Percentiles rank a stretch among this genome's conserved stretches.
Conservation (phyloP, 345 rosid species). For the Jatropha curcas region DNA sequence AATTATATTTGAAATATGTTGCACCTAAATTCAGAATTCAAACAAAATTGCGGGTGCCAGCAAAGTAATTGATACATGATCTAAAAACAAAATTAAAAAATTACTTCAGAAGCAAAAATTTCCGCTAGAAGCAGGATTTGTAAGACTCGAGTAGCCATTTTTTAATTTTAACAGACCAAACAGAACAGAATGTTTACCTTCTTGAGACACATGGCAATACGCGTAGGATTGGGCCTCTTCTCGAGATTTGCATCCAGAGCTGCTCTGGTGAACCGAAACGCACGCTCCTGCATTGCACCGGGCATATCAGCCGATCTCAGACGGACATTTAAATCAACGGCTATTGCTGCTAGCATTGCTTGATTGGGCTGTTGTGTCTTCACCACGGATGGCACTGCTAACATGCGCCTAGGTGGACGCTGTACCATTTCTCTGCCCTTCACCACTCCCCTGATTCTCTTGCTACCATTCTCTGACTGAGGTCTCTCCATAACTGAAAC, state of each 20-base stretch:
- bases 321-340: slow-evolving; percentile 46
- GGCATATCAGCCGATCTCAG: slow-evolving; percentile 59
- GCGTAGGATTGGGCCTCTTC: slow-evolving; percentile 32
- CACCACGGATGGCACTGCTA: slow-evolving; percentile 15
- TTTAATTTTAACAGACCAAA: too few species aligned
- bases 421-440: slow-evolving; percentile 19
- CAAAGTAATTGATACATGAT: neutral
- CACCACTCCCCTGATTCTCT: slow-evolving; percentile 1
- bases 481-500: slow-evolving; percentile 26
- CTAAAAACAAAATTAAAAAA: neutral
- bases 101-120: too few species aligned
- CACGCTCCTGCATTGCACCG: slow-evolving; percentile 46
- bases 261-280: slow-evolving; percentile 38
- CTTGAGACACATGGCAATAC: slow-evolving; percentile 47
- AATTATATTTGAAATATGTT: neutral
- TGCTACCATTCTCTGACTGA: slow-evolving; percentile 16
- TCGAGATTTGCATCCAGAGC: slow-evolving; percentile 32
- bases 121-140: too few species aligned
- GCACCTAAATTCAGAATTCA: neutral
- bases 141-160: neutral
- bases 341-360: slow-evolving; percentile 44
- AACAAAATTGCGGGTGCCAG: neutral
- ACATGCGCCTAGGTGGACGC: slow-evolving; percentile 21
- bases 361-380: slow-evolving; percentile 24
- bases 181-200: slow-evolving; percentile 28